These are phyloP conservation scores for Candida manassasensis DNA, from an alignment of 805 yeast species.

Conservation along the genomic window DNA sequence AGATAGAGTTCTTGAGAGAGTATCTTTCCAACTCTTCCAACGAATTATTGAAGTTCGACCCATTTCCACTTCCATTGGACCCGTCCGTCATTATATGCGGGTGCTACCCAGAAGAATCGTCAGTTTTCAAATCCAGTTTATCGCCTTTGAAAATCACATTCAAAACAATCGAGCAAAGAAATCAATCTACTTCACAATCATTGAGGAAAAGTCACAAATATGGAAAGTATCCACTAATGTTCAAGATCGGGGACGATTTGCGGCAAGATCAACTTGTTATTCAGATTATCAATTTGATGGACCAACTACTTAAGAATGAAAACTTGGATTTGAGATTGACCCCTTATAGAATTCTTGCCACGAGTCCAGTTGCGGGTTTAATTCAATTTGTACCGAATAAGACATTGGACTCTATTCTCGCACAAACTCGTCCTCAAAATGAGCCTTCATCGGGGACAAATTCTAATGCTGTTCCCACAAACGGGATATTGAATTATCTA, in stretches of 20 bases:
- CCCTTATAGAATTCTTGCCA: slow-evolving; percentile 87
- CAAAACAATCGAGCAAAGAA: slow-evolving; percentile 42
- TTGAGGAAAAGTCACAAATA: slow-evolving; percentile 27
- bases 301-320: slow-evolving; percentile 78
- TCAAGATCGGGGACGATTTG: slow-evolving; percentile 92
- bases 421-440: slow-evolving; percentile 24
- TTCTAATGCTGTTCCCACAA: slow-evolving; percentile 19
- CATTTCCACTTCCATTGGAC: slow-evolving; percentile 75
- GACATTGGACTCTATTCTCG: slow-evolving; percentile 74
- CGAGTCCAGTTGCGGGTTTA: slow-evolving; percentile 87
- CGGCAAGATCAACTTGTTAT: slow-evolving; percentile 96
- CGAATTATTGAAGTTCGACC: slow-evolving; percentile 39
- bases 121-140: slow-evolving; percentile 87
- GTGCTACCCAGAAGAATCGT: slow-evolving; percentile 69
- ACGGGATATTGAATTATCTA: slow-evolving; percentile 72
- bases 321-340: slow-evolving; percentile 82
- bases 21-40: slow-evolving; percentile 45
- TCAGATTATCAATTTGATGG: slow-evolving; percentile 89
- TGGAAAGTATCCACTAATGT: slow-evolving; percentile 73
- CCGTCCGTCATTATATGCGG: slow-evolving; percentile 75
- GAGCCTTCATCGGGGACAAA: slow-evolving; percentile 6
- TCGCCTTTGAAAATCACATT: slow-evolving; percentile 84
- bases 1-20: slow-evolving; percentile 63
- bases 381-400: slow-evolving; percentile 93
- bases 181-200: slow-evolving; percentile 23